Percentiles rank a stretch among this genome's conserved stretches.
Evolutionary conservation across 2,329 filamentous ascomycete species (phyloP).

Genomic region (Penicillium sp.): DNA sequence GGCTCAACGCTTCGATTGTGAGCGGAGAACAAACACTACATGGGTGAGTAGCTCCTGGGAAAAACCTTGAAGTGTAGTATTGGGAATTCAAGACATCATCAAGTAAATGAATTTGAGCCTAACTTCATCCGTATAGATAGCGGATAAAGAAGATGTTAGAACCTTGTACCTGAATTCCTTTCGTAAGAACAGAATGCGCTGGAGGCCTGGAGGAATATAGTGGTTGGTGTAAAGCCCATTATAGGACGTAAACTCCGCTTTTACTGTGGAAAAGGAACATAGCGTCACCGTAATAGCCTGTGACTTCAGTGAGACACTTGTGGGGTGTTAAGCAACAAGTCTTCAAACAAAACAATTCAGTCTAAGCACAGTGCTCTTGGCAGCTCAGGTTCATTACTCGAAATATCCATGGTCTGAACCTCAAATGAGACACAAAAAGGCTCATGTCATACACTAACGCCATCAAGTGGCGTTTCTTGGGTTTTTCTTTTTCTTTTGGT

Average conservation of each 20-base stretch:
- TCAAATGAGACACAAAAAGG: no score
- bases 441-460: no score
- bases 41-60: background rate
- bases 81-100: background rate
- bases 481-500: no score
- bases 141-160: background rate
- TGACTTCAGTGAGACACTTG: background rate
- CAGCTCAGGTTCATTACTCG: background rate
- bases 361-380: background rate
- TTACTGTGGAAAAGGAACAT: background rate
- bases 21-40: background rate
- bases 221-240: background rate
- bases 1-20: background rate
- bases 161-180: background rate
- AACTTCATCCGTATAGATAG: background rate
- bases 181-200: background rate
- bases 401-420: no score
- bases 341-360: background rate
- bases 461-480: no score
- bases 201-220: background rate
- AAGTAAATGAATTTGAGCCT: background rate
- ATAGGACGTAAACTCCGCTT: background rate
- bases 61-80: background rate
- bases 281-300: no score
- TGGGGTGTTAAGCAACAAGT: background rate